These are phyloP conservation scores for Blastobotrys aristatus DNA, from an alignment of 1,139 yeast genomes.

Conservation along the genomic window DNA sequence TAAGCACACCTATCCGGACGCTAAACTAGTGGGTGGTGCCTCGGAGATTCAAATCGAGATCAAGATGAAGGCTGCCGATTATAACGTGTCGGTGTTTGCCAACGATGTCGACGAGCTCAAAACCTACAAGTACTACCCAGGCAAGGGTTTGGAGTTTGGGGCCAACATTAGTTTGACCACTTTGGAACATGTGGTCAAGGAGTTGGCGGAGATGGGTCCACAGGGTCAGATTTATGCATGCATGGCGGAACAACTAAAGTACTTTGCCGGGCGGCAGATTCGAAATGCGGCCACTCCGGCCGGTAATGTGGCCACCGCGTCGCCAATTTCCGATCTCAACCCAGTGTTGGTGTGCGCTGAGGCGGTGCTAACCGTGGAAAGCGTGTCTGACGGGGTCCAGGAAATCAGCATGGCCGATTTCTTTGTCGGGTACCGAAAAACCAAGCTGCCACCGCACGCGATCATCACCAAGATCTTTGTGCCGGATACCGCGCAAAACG, in stretches of 20 bases:
- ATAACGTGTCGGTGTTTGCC: constrained; percentile 37
- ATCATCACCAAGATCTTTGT: constrained; percentile 37
- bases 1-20: constrained; percentile 33
- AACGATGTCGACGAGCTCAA: constrained; percentile 41
- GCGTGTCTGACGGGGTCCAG: constrained; percentile 27
- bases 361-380: constrained; percentile 37
- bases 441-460: constrained; percentile 35
- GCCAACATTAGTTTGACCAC: constrained; percentile 40
- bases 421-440: constrained; percentile 41
- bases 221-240: constrained; percentile 36
- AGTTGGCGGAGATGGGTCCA: constrained; percentile 23
- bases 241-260: constrained; percentile 40
- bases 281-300: constrained; percentile 47
- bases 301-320: constrained; percentile 45
- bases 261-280: constrained; percentile 45
- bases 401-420: constrained; percentile 37
- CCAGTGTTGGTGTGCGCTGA: constrained; percentile 42
- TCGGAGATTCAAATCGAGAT: constrained; percentile 45
- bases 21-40: constrained; percentile 45
- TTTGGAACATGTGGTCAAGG: constrained; percentile 36
- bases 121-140: constrained; percentile 32
- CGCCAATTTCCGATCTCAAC: constrained; percentile 46
- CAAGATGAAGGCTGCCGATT: constrained; percentile 40
- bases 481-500: constrained; percentile 37
- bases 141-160: constrained; percentile 39